Percentiles rank a stretch among this genome's conserved stretches.
These are phyloP conservation scores for Lipomyces orientalis DNA, from an alignment of 805 yeast genomes.

Conservation along the genomic window DNA sequence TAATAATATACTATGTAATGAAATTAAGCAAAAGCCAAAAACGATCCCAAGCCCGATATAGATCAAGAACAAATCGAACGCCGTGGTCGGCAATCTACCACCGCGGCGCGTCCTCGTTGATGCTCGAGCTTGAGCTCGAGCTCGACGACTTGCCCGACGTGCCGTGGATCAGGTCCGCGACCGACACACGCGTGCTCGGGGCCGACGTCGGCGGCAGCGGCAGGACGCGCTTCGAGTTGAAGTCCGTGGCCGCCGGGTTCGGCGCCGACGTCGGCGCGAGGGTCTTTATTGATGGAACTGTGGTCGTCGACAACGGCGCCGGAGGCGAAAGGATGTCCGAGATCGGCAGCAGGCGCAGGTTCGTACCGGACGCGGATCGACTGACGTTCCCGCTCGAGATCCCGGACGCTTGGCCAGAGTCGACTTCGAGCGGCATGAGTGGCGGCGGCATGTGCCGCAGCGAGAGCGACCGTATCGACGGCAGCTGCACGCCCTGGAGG, in stretches of 20 bases:
- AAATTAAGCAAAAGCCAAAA: neutral
- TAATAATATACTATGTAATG: neutral
- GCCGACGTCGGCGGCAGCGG: conserved; percentile 29
- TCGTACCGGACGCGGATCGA: conserved; percentile 25
- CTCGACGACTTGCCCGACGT: neutral
- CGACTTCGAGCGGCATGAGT: conserved; percentile 35
- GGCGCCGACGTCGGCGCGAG: conserved; percentile 16
- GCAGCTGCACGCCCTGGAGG: conserved; percentile 46
- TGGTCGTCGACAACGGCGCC: neutral
- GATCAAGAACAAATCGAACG: neutral
- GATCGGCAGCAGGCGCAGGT: conserved; percentile 32
- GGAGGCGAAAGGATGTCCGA: conserved; percentile 20
- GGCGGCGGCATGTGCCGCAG: conserved; percentile 41
- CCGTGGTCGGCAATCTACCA: neutral
- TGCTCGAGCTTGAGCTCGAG: neutral
- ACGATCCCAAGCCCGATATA: neutral
- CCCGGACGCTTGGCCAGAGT: conserved; percentile 2
- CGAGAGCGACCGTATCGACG: conserved; percentile 48
- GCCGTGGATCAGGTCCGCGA: conserved; percentile 35
- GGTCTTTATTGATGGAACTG: conserved; percentile 1
- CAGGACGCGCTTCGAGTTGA: conserved; percentile 1
- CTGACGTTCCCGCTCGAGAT: conserved; percentile 10
- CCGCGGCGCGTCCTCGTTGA: neutral
- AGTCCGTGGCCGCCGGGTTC: neutral
- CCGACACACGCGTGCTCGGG: conserved; percentile 30